These are phyloP conservation scores for Magnusiomyces magnusii DNA, from an alignment of 1,139 yeast genomes.

Conservation along the genomic window DNA sequence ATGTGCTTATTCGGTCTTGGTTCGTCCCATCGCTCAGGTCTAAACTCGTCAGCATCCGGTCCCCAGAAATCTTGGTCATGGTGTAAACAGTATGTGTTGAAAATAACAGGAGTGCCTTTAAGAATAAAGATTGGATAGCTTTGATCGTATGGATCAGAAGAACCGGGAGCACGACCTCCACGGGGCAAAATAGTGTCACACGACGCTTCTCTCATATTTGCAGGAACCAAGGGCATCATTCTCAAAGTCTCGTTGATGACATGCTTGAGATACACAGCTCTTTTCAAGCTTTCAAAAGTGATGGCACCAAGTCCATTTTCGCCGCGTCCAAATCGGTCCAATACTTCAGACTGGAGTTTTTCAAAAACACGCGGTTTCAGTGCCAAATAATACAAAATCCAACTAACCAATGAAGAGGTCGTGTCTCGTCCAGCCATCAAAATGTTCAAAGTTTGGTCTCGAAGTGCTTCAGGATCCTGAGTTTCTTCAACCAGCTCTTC, in stretches of 20 bases:
- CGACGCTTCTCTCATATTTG: conserved; percentile 24
- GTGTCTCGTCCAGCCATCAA: conserved; percentile 49
- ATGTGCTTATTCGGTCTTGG: conserved; percentile 21
- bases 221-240: conserved; percentile 27
- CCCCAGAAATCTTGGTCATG: conserved; percentile 42
- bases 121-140: conserved; percentile 39
- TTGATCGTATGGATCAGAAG: conserved; percentile 24
- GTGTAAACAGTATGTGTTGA: conserved; percentile 42
- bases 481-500: conserved; percentile 45
- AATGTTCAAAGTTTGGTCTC: conserved; percentile 45
- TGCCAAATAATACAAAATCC: conserved; percentile 40
- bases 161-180: conserved; percentile 38
- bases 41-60: conserved; percentile 41
- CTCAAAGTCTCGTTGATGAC: conserved; percentile 27
- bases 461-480: conserved; percentile 40
- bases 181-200: conserved; percentile 39
- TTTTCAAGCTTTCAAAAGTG: conserved; percentile 43
- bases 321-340: conserved; percentile 12
- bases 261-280: conserved; percentile 27
- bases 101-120: conserved; percentile 43
- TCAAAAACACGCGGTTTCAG: conserved; percentile 36
- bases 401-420: conserved; percentile 44
- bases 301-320: not conserved
- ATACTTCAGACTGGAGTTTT: conserved; percentile 36
- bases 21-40: conserved; percentile 46